Evolutionary conservation across 2,329 filamentous ascomycete genomes (phyloP).

Genomic region (Rhinocladiella similis): DNA sequence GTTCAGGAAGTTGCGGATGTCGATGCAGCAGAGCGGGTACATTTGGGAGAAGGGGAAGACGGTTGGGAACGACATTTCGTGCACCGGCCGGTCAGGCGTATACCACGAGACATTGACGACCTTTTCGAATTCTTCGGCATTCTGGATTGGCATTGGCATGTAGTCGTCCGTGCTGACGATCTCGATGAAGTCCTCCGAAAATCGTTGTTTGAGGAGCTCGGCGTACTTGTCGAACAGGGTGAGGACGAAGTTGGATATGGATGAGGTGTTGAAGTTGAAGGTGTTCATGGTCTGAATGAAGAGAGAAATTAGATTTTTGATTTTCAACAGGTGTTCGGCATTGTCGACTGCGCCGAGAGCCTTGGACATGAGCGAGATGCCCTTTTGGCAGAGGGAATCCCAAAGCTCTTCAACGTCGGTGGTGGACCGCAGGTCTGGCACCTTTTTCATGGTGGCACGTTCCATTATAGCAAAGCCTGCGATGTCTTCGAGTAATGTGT

Average conservation of each 20-base stretch:
- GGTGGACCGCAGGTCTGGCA: conserved; percentile 76
- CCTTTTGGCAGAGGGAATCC: conserved; percentile 94
- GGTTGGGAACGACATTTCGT: conserved; percentile 84
- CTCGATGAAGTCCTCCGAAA: conserved; percentile 95
- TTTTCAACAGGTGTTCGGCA: conserved; percentile 86
- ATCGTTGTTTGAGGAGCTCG: conserved; percentile 82
- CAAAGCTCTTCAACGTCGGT: conserved; percentile 97
- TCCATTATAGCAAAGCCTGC: conserved; percentile 96
- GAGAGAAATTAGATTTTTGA: conserved; percentile 87
- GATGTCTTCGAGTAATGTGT: conserved; percentile 87
- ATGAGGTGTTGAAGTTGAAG: conserved; percentile 83
- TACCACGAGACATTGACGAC: conserved; percentile 98
- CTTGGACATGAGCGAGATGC: conserved; percentile 77
- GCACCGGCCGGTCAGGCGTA: conserved; percentile 72
- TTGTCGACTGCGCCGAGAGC: conserved; percentile 78
- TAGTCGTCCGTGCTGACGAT: conserved; percentile 92
- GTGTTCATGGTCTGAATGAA: conserved; percentile 99
- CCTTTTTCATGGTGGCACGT: conserved; percentile 84
- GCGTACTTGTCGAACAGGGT: conserved; percentile 92
- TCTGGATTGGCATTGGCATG: conserved; percentile 98
- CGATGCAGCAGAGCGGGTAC: conserved; percentile 97
- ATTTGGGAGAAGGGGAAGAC: conserved; percentile 98
- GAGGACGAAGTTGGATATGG: conserved; percentile 82
- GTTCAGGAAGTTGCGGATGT: conserved; percentile 95
- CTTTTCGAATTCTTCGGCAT: conserved; percentile 87